Evolutionary conservation across 768 basidiomycete species (phyloP), one percentile per base, ranked within the genome.

Genomic region (Fibroporia radiculosa): DNA sequence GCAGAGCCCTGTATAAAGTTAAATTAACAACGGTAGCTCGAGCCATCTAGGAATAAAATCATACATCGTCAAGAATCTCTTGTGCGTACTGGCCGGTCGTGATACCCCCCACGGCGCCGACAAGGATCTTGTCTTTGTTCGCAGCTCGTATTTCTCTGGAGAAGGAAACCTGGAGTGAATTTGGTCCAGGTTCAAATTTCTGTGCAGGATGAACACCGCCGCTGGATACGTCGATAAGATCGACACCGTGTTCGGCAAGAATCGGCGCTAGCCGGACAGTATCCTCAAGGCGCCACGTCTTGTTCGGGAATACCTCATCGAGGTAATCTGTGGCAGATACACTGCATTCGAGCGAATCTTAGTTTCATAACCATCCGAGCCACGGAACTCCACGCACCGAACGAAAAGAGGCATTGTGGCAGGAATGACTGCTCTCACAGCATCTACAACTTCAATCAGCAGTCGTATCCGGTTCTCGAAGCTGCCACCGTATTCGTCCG

Each of bases 231-330:
- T 90, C 87, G 39, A 90, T 61, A 27, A 91, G 66, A 58, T 90
- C 88, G 43, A 90, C 73, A 7, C 85, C 85, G 36, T 77, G 71
- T 18, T 74, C 70, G 16, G 67, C 68, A 14, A 90, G 70, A 47
- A 79, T 70, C 13, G 66, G 62, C 2, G 78, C 75, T 20, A 89
- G 65, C 14, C 70, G 50, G 8, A 80, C 71, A 47, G 80, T 84
- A 56, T 89, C 86, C 56, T 83, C 77, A 1, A 74, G 48, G 12
- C 72, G 70, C 86, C 88, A 87, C 5, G 75, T 75, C 49, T 81
- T 75, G 47, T 82, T 62, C 0, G 78, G 76, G 4, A 72, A 59
- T 4, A 68, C 66, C 42, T 74, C 69, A 50, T 80, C 77, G 6
- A 84, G 63, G 80, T 84, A 84, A 45, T 90, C 89, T 0, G 78